A percentile compares a stretch with the other conserved stretches of the same genome.
These are phyloP conservation scores for Dipodascus albidus DNA, from an alignment of 805 yeast genomes.

Conservation along the genomic window DNA sequence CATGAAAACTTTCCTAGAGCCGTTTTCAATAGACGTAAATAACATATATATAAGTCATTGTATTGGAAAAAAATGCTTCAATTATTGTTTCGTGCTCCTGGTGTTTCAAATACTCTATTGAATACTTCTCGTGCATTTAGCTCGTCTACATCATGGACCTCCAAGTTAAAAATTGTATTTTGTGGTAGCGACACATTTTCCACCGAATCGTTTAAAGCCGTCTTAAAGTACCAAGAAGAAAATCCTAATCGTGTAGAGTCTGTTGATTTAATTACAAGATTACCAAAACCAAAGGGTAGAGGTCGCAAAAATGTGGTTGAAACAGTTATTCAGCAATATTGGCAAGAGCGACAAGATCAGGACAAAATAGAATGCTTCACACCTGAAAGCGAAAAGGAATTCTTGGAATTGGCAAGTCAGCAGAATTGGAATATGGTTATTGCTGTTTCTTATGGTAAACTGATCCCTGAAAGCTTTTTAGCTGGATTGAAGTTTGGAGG, in stretches of 20 bases:
- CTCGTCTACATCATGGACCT: neutral
- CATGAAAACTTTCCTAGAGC: no score
- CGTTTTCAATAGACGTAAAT: no score
- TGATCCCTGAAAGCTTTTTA: conserved; percentile 60
- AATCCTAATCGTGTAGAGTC: conserved; percentile 17
- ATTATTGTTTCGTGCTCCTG: no score
- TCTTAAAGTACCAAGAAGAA: conserved; percentile 20
- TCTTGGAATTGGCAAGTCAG: neutral
- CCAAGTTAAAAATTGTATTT: conserved; percentile 37
- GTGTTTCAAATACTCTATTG: no score
- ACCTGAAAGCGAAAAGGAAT: neutral
- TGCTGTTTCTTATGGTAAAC: conserved; percentile 85
- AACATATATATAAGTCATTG: no score
- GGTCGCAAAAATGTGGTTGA: conserved; percentile 35
- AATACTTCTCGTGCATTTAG: no score
- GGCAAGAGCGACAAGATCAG: neutral
- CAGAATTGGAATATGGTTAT: conserved; percentile 41
- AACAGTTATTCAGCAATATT: conserved; percentile 31
- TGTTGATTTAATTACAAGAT: conserved; percentile 53
- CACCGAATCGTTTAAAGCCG: conserved; percentile 36
- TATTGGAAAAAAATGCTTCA: no score
- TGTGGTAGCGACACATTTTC: conserved; percentile 76
- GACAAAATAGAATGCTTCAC: neutral
- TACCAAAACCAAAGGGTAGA: conserved; percentile 56
- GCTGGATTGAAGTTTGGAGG: conserved; percentile 46